Base-by-base conservation (phyloP, 352 stramenopile species). In the Globisporangium acanthophoron region DNA sequence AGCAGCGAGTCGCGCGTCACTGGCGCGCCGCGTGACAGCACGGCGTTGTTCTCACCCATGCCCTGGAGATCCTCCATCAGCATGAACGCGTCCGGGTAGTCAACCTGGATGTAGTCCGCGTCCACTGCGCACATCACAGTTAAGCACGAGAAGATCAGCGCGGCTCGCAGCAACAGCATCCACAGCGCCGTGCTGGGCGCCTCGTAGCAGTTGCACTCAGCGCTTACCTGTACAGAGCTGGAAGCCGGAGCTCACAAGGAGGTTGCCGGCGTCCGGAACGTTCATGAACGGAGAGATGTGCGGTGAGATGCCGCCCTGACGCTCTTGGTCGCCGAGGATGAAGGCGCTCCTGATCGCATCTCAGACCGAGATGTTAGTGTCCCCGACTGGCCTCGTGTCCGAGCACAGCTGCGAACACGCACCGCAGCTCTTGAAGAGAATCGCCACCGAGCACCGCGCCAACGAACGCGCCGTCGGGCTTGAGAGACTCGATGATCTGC, bases 11-110 rank as follows among this genome's bases (percentile, higher is more conserved):
- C 96, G 51, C 87, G 78, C 61, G 78, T 92, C n/a, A 86, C 66
- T 16, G 81, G 82, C 27, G 65, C 62, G 55, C 80, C 77, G 63
- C 62, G 69, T 5, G 74, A 88, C 31, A 73, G 61, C 56, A 88
- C 73, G 0, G 96, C 96, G 72, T 98, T 97, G 63, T 94, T 95
- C 74, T 99, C 97, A 31, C 96, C 97, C 97, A 99, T 99, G 43
- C 71, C 71, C 44, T 89, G 87, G 16, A 98, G 64, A 66, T 97
- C 87, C 54, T 99, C 96, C 94, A 99, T 99, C 18, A 99, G 77
- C 33, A 94, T 76, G 66, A 98, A 96, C 27, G 94, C 93, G 63
- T 98, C 90, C 1, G 90, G 88, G 70, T 98, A 99, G 47, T 95
- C 85, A 37, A 98, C 83, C 54, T 88, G 71, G 57, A 99, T 93